phyloP scores from a whole-genome alignment of 2,329 filamentous ascomycete species.

The Hirsutella rhossiliensis region DNA sequence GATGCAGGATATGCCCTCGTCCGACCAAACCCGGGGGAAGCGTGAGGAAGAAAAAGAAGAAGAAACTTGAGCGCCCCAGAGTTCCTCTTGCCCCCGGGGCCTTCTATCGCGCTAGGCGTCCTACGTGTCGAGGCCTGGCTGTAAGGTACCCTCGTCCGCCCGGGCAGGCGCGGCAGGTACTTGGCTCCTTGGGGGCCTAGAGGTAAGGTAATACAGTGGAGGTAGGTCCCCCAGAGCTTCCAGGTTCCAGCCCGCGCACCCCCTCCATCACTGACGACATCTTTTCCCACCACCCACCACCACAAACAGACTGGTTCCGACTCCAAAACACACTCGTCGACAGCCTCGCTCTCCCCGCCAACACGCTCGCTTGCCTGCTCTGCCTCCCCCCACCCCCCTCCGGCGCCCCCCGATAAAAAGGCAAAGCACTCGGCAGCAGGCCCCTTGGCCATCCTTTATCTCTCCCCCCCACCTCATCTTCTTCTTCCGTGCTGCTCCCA shows the following conservation, averaged over 20 bases:
- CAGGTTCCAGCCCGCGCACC: slow-evolving; percentile 8
- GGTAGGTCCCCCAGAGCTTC: background rate
- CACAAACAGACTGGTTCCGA: slow-evolving; percentile 1
- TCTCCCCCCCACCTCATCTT: background rate
- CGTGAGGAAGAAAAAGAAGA: no score
- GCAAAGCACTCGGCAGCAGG: background rate
- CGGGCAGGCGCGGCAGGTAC: no score
- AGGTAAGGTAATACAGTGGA: no score
- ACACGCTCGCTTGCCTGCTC: background rate
- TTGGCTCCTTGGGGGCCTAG: no score
- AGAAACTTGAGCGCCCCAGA: no score
- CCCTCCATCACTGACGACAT: slow-evolving; percentile 25
- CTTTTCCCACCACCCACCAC: slow-evolving; percentile 15
- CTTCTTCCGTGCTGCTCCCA: background rate
- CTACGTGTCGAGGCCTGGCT: no score
- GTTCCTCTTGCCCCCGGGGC: no score
- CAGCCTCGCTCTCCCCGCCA: slow-evolving; percentile 5
- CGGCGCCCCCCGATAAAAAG: no score
- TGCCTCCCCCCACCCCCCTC: background rate
- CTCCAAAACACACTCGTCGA: slow-evolving; percentile 8
- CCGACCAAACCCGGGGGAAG: no score
- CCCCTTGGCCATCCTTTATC: background rate
- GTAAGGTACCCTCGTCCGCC: no score
- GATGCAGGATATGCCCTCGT: no score
- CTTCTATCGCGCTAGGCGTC: no score